These are phyloP conservation scores for Ogataea wickerhamii DNA, from an alignment of 805 yeast species.

Conservation along the genomic window DNA sequence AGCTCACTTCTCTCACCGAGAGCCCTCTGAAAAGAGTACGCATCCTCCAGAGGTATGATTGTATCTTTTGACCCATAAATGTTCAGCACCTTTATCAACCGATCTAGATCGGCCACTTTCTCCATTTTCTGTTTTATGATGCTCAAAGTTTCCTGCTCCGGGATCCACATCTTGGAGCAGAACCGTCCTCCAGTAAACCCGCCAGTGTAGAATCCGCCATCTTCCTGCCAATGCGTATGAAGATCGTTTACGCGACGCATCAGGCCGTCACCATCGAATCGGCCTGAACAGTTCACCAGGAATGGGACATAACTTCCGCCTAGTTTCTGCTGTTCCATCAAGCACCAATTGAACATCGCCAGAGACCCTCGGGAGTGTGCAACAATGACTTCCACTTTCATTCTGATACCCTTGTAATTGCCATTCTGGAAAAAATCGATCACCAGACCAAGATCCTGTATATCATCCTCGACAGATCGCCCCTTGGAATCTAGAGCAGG, in stretches of 20 bases:
- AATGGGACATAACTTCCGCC: slow-evolving; percentile 44
- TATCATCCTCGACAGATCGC: slow-evolving; percentile 59
- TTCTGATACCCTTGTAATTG: slow-evolving; percentile 33
- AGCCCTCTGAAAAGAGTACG: slow-evolving; percentile 52
- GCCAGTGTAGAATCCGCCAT: slow-evolving; percentile 38
- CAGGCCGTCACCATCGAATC: slow-evolving; percentile 55
- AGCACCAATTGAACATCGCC: slow-evolving; percentile 71
- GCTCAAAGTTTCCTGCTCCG: slow-evolving; percentile 48
- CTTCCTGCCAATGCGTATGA: slow-evolving; percentile 37
- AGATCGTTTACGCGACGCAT: slow-evolving; percentile 34
- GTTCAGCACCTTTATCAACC: slow-evolving; percentile 53
- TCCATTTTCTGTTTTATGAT: slow-evolving; percentile 47
- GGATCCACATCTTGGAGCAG: slow-evolving; percentile 36
- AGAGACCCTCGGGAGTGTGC: slow-evolving; percentile 82
- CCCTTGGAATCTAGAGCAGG: slow-evolving; percentile 46
- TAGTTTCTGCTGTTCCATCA: slow-evolving; percentile 36
- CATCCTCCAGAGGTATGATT: slow-evolving; percentile 63
- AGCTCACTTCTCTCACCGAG: slow-evolving; percentile 58
- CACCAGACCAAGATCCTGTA: slow-evolving; percentile 59
- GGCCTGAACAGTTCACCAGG: slow-evolving; percentile 68
- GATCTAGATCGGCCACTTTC: slow-evolving; percentile 38
- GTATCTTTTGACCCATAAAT: slow-evolving; percentile 69
- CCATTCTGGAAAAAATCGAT: slow-evolving; percentile 31
- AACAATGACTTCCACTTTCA: slow-evolving; percentile 54
- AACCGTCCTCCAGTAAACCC: slow-evolving; percentile 52